A percentile compares a stretch with the other conserved stretches of the same genome.
Conservation (phyloP, 208 protist genomes). For the Acanthamoeba lenticulata region DNA sequence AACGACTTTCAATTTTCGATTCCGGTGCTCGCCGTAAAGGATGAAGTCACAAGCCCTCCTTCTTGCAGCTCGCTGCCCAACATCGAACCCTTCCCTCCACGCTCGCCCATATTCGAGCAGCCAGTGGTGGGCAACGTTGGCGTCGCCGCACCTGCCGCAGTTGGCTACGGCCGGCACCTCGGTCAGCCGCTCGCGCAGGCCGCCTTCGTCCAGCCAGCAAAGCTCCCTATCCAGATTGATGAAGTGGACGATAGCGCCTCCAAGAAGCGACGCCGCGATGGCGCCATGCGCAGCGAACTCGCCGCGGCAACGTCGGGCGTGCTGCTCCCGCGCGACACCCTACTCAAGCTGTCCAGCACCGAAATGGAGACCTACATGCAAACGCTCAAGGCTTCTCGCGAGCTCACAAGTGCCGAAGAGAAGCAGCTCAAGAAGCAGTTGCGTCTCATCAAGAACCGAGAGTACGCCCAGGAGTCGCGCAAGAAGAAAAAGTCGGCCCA, state of each 20-base stretch:
- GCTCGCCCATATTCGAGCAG: conserved; percentile 4
- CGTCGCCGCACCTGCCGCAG: not conserved
- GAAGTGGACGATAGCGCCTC: not conserved
- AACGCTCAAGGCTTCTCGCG: conserved; percentile 47
- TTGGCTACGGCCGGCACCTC: not conserved
- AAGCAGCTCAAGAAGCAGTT: conserved; percentile 74
- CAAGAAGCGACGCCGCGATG: conserved; percentile 56
- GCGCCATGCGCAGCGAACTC: not conserved
- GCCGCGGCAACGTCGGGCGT: conserved; percentile 29
- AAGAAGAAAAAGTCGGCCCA: conserved; percentile 69
- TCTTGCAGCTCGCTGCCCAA: not conserved
- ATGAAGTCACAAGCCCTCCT: not conserved
- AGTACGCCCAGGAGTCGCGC: conserved; percentile 78
- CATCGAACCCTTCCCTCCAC: conserved; percentile 6
- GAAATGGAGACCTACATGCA: conserved; percentile 76
- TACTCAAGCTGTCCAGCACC: conserved; percentile 70
- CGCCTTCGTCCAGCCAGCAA: not conserved
- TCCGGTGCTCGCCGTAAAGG: not conserved
- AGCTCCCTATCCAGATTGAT: not conserved
- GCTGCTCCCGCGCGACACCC: conserved; percentile 56
- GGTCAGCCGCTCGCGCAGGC: not conserved
- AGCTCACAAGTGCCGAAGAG: conserved; percentile 70
- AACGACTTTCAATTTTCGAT: not conserved
- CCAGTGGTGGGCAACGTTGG: not conserved
- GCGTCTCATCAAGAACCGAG: conserved; percentile 77